These are phyloP conservation scores for Hapsidospora chrysogenum DNA, from an alignment of 495 filamentous ascomycete genomes.

Conservation along the genomic window DNA sequence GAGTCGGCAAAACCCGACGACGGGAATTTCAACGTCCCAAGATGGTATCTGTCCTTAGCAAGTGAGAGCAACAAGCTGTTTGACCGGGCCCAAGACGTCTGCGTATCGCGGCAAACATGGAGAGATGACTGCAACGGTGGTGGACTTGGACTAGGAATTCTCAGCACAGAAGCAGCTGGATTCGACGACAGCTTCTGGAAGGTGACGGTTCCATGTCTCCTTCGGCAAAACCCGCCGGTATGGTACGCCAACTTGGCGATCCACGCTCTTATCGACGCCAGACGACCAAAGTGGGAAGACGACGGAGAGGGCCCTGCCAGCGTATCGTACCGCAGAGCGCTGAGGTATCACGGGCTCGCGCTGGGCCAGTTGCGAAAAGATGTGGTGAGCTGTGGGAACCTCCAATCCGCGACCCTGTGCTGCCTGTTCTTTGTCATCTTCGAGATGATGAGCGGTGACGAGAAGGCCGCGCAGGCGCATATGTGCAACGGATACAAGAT, in stretches of 20 bases:
- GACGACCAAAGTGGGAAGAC: background rate
- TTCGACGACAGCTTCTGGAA: constrained; percentile 9
- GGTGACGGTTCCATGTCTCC: constrained; percentile 9
- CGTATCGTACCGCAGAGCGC: constrained; percentile 10
- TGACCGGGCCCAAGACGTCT: background rate
- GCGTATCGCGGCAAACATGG: background rate
- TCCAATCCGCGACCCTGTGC: constrained; percentile 9
- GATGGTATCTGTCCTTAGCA: background rate
- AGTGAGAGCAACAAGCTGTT: background rate
- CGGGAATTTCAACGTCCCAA: too few species aligned
- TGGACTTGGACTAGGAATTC: background rate
- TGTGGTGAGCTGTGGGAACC: background rate
- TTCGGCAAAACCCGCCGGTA: constrained; percentile 6
- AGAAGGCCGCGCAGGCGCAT: constrained; percentile 9
- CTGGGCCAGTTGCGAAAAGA: constrained; percentile 6
- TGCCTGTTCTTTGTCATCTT: constrained; percentile 14
- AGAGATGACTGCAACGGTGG: background rate
- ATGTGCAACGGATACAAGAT: constrained; percentile 12
- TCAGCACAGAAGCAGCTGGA: background rate
- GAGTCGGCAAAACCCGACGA: too few species aligned
- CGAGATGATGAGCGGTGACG: constrained; percentile 11
- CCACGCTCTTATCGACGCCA: constrained; percentile 4
- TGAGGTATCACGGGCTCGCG: constrained; percentile 12
- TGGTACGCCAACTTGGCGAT: constrained; percentile 12
- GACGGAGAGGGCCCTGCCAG: background rate